These are phyloP conservation scores for Canavalia gladiata DNA, from an alignment of 306 rosid genomes.

Conservation along the genomic window DNA sequence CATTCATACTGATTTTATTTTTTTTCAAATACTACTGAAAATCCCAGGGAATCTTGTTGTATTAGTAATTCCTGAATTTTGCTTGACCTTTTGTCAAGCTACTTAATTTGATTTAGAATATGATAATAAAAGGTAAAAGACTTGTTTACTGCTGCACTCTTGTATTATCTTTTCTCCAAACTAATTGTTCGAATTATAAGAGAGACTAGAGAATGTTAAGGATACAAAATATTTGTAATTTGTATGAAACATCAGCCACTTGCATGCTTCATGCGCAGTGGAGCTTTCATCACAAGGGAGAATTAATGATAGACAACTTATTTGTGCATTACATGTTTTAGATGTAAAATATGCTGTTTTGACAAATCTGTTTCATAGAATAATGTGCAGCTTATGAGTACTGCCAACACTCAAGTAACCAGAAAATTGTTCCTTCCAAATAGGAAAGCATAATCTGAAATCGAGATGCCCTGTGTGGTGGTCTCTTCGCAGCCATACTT, in stretches of 20 bases:
- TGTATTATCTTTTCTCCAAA: background rate
- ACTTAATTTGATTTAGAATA: background rate
- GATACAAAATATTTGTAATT: background rate
- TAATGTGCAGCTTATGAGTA: background rate
- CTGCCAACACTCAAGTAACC: background rate
- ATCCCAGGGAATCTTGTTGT: background rate
- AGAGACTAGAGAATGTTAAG: background rate
- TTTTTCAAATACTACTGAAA: constrained; percentile 1
- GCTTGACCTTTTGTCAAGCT: background rate
- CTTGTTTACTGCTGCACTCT: background rate
- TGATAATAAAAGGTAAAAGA: background rate
- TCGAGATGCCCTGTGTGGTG: background rate
- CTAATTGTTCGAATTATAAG: background rate
- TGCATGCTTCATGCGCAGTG: background rate
- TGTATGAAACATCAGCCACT: background rate
- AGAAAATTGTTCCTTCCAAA: background rate
- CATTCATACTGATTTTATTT: constrained; percentile 1
- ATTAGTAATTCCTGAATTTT: background rate
- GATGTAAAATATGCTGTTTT: background rate
- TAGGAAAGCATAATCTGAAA: background rate
- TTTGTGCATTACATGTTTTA: background rate
- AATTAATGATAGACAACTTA: background rate
- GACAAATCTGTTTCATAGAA: background rate
- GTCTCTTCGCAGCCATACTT: background rate
- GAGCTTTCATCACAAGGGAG: background rate